phyloP scores from a whole-genome alignment of 805 yeast genomes.

The Ogataea trehalophila region DNA sequence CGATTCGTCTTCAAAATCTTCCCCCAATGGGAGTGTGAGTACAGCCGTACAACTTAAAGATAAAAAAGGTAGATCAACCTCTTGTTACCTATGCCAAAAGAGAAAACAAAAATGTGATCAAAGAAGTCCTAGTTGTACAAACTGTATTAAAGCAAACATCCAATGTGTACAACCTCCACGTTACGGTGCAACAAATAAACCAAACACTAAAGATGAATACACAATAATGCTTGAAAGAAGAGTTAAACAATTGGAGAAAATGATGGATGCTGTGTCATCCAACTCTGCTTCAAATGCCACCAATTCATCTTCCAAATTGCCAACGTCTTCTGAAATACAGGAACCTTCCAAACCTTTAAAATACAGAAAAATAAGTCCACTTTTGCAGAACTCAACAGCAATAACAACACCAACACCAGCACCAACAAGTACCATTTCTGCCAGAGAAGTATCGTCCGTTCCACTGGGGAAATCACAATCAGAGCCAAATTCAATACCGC shows the following conservation, averaged over 20 bases:
- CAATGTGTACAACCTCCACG: constrained; percentile 61
- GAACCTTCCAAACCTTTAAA: constrained; percentile 17
- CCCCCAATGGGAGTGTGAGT: background rate
- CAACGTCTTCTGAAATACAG: background rate
- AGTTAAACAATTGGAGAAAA: constrained; percentile 45
- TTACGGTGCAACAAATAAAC: constrained; percentile 37
- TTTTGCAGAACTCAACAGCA: constrained; percentile 4
- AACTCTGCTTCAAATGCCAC: background rate
- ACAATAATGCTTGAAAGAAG: constrained; percentile 52
- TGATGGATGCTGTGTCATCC: constrained; percentile 30
- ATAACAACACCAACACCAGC: no score
- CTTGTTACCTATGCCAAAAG: constrained; percentile 52
- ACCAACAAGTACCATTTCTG: background rate
- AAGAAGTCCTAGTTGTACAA: constrained; percentile 57
- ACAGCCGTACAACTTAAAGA: constrained; percentile 22
- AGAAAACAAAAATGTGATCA: constrained; percentile 65
- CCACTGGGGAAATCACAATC: background rate
- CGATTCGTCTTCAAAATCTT: background rate
- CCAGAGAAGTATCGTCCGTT: background rate
- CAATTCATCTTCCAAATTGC: background rate
- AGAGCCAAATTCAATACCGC: background rate
- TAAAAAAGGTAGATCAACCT: constrained; percentile 52
- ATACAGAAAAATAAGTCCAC: constrained; percentile 26
- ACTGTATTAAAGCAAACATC: constrained; percentile 59
- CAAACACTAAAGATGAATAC: constrained; percentile 50